Evolutionary conservation across 345 rosid species (phyloP).

Genomic region (Rhodomyrtus tomentosa): DNA sequence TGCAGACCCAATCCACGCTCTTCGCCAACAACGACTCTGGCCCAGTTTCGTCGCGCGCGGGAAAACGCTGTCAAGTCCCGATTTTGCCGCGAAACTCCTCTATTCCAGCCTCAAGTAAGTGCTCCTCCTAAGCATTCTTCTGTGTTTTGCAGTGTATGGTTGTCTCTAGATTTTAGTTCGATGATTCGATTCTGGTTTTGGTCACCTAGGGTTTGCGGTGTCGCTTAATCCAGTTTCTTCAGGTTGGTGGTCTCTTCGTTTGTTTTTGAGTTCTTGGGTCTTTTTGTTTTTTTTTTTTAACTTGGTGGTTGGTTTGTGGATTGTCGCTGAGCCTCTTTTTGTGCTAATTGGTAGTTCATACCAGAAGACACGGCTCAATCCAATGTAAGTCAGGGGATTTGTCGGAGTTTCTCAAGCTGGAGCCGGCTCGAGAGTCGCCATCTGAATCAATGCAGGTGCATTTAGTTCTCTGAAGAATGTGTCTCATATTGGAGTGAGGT

Average conservation of each 20-base stretch:
- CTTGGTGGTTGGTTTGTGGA: not conserved
- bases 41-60: not conserved
- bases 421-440: conserved; percentile 13
- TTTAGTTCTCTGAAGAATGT: not conserved
- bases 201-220: conserved; percentile 7
- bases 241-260: conserved; percentile 12
- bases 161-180: not conserved
- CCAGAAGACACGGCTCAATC: conserved; percentile 23
- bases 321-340: not conserved
- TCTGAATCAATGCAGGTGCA: conserved; percentile 27
- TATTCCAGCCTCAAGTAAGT: not conserved
- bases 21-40: not conserved
- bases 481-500: not conserved
- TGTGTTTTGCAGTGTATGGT: not conserved
- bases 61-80: not conserved
- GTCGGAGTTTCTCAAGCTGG: conserved; percentile 21
- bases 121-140: not conserved
- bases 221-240: conserved; percentile 8
- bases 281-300: not conserved
- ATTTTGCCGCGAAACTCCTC: not conserved
- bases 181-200: not conserved
- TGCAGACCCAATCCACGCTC: not conserved
- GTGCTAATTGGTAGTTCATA: conserved; percentile 4
- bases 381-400: conserved; percentile 27
- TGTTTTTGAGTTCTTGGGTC: not conserved